phyloP scores from a whole-genome alignment of 2,329 filamentous ascomycete genomes.

The Verruconis gallopava region DNA sequence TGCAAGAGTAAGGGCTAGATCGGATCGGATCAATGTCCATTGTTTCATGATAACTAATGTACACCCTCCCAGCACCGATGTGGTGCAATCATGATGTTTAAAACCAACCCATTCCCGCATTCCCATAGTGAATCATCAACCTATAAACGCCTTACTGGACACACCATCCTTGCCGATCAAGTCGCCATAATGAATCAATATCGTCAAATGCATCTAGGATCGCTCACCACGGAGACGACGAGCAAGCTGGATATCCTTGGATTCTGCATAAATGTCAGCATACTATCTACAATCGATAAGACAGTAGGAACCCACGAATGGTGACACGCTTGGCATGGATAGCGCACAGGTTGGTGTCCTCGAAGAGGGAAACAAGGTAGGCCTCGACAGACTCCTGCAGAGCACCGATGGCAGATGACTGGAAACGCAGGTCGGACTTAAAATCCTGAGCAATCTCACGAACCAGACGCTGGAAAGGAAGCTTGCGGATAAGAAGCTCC shows the following conservation, averaged over 20 bases:
- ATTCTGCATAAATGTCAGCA: slow-evolving; percentile 44
- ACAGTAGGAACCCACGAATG: slow-evolving; percentile 38
- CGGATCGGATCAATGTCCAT: slow-evolving; percentile 5
- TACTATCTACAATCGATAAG: slow-evolving; percentile 14
- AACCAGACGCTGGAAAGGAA: slow-evolving; percentile 68
- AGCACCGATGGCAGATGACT: slow-evolving; percentile 85
- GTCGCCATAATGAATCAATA: slow-evolving; percentile 32
- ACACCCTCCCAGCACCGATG: slow-evolving; percentile 8
- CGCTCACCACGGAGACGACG: slow-evolving; percentile 42
- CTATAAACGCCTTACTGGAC: slow-evolving; percentile 2
- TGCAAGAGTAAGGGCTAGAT: too few species aligned
- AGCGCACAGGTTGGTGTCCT: slow-evolving; percentile 90
- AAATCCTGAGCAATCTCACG: slow-evolving; percentile 58
- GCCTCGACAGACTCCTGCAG: slow-evolving; percentile 94
- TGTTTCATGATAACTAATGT: slow-evolving; percentile 9
- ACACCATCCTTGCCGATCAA: slow-evolving; percentile 5
- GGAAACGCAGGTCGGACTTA: slow-evolving; percentile 74
- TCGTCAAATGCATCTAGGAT: slow-evolving; percentile 42
- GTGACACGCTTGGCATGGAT: slow-evolving; percentile 95
- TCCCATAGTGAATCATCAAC: neutral
- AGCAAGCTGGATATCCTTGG: slow-evolving; percentile 93
- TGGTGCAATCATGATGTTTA: slow-evolving; percentile 2
- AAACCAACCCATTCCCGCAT: neutral
- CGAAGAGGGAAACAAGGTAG: slow-evolving; percentile 91
- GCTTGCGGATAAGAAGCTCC: slow-evolving; percentile 69